A percentile compares a stretch with the other conserved stretches of the same genome.
Conservation (phyloP, 176 grass and related monocot species). For the Rhynchospora pubera region DNA sequence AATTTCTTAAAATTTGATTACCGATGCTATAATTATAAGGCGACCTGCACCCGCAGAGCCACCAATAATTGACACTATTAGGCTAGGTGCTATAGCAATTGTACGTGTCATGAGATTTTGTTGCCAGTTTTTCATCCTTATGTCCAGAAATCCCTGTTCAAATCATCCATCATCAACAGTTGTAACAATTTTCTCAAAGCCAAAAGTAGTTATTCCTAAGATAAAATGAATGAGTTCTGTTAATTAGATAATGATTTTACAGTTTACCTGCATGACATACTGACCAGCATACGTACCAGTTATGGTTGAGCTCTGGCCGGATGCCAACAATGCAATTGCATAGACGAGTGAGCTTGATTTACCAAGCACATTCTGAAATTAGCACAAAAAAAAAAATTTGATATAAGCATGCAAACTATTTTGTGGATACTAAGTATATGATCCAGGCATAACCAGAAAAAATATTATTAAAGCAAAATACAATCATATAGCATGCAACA, state of each 20-base stretch:
- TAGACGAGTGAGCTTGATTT: constrained; percentile 71
- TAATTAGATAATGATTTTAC: not conserved
- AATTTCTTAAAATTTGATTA: constrained; percentile 14
- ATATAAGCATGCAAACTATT: not conserved
- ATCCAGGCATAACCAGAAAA: not conserved
- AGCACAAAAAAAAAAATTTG: not conserved
- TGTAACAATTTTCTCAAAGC: not conserved
- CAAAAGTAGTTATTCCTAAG: not conserved
- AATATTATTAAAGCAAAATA: not conserved
- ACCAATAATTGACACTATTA: constrained; percentile 65
- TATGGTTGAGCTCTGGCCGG: constrained; percentile 90
- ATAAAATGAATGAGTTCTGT: not conserved
- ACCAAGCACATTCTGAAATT: constrained; percentile 74
- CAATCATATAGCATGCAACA: not conserved
- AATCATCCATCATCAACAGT: not conserved
- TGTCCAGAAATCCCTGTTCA: constrained; percentile 78
- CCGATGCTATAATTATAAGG: constrained; percentile 89
- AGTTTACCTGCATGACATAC: constrained; percentile 87
- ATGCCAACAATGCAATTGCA: constrained; percentile 75
- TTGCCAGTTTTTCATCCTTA: constrained; percentile 81
- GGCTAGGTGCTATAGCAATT: constrained; percentile 70
- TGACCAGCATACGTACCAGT: constrained; percentile 90
- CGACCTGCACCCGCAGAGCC: constrained; percentile 65
- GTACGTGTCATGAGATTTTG: constrained; percentile 80
- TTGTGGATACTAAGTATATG: not conserved